phyloP scores from a whole-genome alignment of 371 early-diverging fungal species.

The Mortierella sp. region DNA sequence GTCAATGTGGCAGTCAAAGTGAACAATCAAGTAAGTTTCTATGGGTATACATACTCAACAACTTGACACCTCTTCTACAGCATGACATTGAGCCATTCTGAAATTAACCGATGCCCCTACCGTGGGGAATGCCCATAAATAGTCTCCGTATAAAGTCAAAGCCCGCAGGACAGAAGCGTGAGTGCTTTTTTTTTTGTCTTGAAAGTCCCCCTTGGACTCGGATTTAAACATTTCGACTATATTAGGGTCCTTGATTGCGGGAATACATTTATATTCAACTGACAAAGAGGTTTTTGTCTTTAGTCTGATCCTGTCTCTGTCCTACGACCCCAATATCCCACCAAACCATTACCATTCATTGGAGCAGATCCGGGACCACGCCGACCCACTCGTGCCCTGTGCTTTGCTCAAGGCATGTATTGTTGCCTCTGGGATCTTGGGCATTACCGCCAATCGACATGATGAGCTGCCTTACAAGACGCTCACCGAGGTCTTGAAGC shows the following conservation, averaged over 20 bases:
- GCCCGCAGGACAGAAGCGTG: conserved; percentile 33
- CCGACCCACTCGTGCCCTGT: conserved; percentile 42
- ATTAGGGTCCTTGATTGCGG: neutral
- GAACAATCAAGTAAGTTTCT: conserved; percentile 26
- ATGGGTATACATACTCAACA: too few relatives aligned
- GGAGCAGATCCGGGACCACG: conserved; percentile 47
- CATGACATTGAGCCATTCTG: neutral
- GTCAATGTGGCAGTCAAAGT: conserved; percentile 44
- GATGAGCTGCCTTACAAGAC: conserved; percentile 25
- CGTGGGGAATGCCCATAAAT: too few relatives aligned
- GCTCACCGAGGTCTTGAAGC: conserved; percentile 32
- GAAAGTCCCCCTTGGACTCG: too few relatives aligned
- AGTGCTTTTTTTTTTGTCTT: neutral
- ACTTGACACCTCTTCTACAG: too few relatives aligned
- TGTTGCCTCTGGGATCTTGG: conserved; percentile 45
- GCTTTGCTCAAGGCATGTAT: conserved; percentile 53
- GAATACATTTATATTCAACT: neutral
- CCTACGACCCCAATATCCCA: conserved; percentile 26
- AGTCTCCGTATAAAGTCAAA: conserved; percentile 23
- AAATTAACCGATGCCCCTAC: neutral
- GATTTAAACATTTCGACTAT: too few relatives aligned
- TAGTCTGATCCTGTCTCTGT: conserved; percentile 35
- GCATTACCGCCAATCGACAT: conserved; percentile 26
- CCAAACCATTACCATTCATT: conserved; percentile 23
- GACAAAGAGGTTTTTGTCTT: neutral